Evolutionary conservation across 2,329 filamentous ascomycete species (phyloP), one percentile per base, ranked within the genome.

Genomic region (Aspergillaceae sp.): DNA sequence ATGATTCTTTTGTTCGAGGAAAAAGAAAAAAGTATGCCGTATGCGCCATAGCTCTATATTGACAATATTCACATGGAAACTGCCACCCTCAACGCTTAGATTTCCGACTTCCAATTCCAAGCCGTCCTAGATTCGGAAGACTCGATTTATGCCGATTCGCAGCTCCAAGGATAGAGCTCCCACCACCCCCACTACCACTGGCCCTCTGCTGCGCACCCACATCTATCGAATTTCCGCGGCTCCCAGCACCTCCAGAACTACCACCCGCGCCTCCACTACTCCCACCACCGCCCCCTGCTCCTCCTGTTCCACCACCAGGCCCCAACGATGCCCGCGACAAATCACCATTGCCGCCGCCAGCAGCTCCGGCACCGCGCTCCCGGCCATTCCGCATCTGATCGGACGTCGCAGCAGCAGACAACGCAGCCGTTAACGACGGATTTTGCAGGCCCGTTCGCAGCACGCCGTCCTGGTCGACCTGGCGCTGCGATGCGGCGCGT

Each of bases 71-170:
- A 19, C 10, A 36, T 36, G 19, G 8, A 4, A 35, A 10, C 33
- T 6, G n/a, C 10, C 26, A 10, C 8, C 27, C 40, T 65, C 54
- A 70, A 41, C 61, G 61, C 53, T 69, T 71, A 42, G 58, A 59
- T 46, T 79, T 80, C 38, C 82, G 80, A 38, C 82, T 73, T 10
- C 86, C 83, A 32, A 84, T 84, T n/a, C 83, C 84, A 41, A 88
- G 66, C 47, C 84, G 74, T 4, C 84, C 83, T 62, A 88, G 79
- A 59, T 86, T 82, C 4, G 83, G 80, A 36, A 88, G 66, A 40
- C 81, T 79, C 6, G 78, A 76, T 57, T 77, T 77, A 38, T 75
- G 76, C 66, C 85, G 86, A 32, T 74, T 69, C 30, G 69, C 65
- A 37, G 73, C 67, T 7, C 71, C 57, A 41, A 57, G 52, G 36